These are phyloP conservation scores for Phytophthora ohioensis DNA, from an alignment of 352 stramenopile species.

Conservation along the genomic window DNA sequence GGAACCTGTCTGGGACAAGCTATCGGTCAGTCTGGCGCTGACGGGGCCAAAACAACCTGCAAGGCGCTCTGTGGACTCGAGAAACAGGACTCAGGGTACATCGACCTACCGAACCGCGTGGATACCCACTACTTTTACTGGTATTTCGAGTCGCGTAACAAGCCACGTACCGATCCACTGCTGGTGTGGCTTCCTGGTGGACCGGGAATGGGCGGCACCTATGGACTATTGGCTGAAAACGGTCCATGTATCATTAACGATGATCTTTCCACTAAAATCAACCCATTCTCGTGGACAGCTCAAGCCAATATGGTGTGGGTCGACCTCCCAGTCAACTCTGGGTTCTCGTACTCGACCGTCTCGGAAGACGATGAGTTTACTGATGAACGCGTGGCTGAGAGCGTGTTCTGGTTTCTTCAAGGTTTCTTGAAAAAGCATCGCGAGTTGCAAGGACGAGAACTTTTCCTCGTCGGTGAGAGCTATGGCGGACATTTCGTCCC, in stretches of 20 bases:
- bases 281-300: slow-evolving; percentile 63
- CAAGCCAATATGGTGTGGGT: slow-evolving; percentile 68
- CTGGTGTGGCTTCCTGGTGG: slow-evolving; percentile 68
- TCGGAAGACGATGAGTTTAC: slow-evolving; percentile 43
- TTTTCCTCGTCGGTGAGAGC: slow-evolving; percentile 69
- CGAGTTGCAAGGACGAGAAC: slow-evolving; percentile 47
- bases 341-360: slow-evolving; percentile 53
- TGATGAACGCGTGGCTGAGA: slow-evolving; percentile 57
- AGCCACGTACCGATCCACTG: slow-evolving; percentile 49
- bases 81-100: slow-evolving; percentile 43
- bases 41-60: background rate
- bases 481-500: slow-evolving; percentile 40
- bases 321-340: slow-evolving; percentile 59
- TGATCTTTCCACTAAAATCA: slow-evolving; percentile 49
- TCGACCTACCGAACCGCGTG: slow-evolving; percentile 61
- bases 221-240: slow-evolving; percentile 66
- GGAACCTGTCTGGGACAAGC: background rate
- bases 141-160: slow-evolving; percentile 61
- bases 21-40: background rate
- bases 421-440: slow-evolving; percentile 56
- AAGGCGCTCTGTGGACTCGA: background rate
- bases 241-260: slow-evolving; percentile 55
- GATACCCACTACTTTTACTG: slow-evolving; percentile 78
- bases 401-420: slow-evolving; percentile 67
- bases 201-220: slow-evolving; percentile 54